Evolutionary conservation across 73 alveolate genomes (phyloP).

Genomic region (Breviolum minutum): DNA sequence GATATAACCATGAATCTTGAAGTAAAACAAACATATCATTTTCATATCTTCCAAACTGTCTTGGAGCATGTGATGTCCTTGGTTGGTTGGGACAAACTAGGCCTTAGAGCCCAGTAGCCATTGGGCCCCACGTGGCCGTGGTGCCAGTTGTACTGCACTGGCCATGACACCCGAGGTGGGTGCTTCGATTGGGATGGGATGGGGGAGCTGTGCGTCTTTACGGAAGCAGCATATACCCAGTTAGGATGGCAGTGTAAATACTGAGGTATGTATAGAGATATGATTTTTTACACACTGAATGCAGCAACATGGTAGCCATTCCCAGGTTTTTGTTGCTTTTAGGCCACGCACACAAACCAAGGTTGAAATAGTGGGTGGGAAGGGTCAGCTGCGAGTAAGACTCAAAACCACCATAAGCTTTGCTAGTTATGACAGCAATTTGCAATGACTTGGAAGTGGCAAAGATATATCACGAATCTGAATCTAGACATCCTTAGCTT

Average conservation of each 20-base stretch:
- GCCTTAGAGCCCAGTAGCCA: slow-evolving; percentile 64
- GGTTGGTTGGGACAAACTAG: neutral
- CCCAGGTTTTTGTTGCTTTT: neutral
- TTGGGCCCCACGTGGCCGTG: slow-evolving; percentile 82
- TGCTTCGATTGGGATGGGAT: neutral
- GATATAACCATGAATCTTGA: too few relatives aligned
- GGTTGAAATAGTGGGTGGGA: too few relatives aligned
- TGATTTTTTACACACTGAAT: neutral
- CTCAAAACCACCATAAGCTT: too few relatives aligned
- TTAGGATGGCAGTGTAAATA: neutral
- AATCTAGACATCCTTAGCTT: neutral
- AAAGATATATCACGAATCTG: too few relatives aligned
- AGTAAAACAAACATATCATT: too few relatives aligned
- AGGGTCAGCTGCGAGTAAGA: too few relatives aligned
- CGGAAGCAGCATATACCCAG: neutral
- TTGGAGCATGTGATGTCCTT: too few relatives aligned
- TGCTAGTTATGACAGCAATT: too few relatives aligned
- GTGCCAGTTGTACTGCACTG: slow-evolving; percentile 60
- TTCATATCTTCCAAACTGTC: too few relatives aligned
- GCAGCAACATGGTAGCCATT: neutral
- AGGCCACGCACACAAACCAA: too few relatives aligned
- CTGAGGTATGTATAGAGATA: neutral
- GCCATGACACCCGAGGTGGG: slow-evolving; percentile 93
- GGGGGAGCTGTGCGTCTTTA: neutral
- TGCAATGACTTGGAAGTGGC: too few relatives aligned